Evolutionary conservation across 495 filamentous ascomycete species (phyloP), one percentile per base, ranked within the genome.

Genomic region (Amorphotheca resinae): DNA sequence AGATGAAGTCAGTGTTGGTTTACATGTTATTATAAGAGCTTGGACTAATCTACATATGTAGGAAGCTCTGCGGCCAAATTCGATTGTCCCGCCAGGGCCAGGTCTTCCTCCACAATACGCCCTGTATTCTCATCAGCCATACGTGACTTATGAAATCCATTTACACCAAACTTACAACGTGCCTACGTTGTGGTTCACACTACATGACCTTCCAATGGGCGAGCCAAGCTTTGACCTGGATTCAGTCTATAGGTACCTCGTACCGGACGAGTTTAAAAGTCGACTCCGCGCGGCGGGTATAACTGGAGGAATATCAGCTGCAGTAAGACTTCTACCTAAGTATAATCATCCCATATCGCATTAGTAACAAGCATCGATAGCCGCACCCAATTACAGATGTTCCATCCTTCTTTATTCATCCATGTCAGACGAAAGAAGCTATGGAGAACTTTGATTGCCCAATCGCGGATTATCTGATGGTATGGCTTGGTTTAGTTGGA

Each of bases 391-490:
- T 78, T 33, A 81, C 76, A 44, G 80, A 77, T 43, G 54, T 78
- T 36, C 84, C 85, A 35, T 67, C 74, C 37, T 87, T 82, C 55
- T 91, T 87, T 63, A 65, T 91, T 52, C 86, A 93, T 62, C 86
- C 86, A 17, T 93, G 86, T 66, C 74, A 82, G 56, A 80, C 85
- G n/a, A 79, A 77, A 42, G 80, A 86, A 48, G 81, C 80, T 37
- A 80, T 93, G 74, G 66, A 61, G 26, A 59, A 53, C 15, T 68
- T 72, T 50, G 58, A 68, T 38, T 67, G 73, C 48, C 64, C 65
- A 31, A 70, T 74, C 23, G 65, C 75, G 54, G 65, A 71, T 40
- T 93, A 91, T 65, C 69, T 93, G 52, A 71, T 80, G 61, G 64
- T 83, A 30, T 93, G 86, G 85, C 63, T 91, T 37, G 84, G 84